These are phyloP conservation scores for Bryoerythrophyllum caledonicum DNA, from an alignment of 225 moss, liverwort and hornwort genomes.

Conservation along the genomic window DNA sequence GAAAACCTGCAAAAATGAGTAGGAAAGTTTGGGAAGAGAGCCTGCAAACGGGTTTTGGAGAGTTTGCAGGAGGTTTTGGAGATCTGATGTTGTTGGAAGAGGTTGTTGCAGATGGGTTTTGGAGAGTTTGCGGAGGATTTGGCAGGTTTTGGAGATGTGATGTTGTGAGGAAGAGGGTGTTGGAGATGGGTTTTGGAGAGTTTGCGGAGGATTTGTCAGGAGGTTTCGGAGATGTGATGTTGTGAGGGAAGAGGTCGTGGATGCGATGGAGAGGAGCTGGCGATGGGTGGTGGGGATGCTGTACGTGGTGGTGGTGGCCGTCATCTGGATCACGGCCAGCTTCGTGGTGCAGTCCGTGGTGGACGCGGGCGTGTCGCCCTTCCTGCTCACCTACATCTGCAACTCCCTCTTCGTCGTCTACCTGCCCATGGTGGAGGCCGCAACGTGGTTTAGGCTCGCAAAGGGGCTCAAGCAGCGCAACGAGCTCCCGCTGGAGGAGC, in stretches of 20 bases:
- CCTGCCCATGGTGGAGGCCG: constrained; percentile 71
- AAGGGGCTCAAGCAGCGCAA: constrained; percentile 8
- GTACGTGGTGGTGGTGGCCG: constrained; percentile 68
- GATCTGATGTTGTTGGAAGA: too few relatives aligned
- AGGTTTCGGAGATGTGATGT: too few relatives aligned
- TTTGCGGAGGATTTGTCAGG: too few relatives aligned
- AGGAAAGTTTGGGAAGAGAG: too few relatives aligned
- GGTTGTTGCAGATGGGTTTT: too few relatives aligned
- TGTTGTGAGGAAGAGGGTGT: too few relatives aligned
- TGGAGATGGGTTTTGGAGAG: too few relatives aligned
- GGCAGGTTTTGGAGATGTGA: too few relatives aligned
- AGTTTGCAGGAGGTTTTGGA: too few relatives aligned
- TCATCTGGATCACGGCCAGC: constrained; percentile 91
- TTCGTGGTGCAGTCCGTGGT: constrained; percentile 89
- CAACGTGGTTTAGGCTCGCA: constrained; percentile 32
- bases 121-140: too few relatives aligned
- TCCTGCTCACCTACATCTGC: constrained; percentile 86
- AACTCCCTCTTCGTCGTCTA: constrained; percentile 87
- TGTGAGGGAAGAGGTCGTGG: not conserved
- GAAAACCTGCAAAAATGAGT: too few relatives aligned
- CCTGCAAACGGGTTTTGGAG: too few relatives aligned
- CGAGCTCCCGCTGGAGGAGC: constrained; percentile 11
- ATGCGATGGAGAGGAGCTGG: constrained; percentile 55
- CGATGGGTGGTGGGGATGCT: constrained; percentile 80
- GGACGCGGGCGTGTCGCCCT: constrained; percentile 74